Conservation (phyloP, 305 asterid genomes). For the Fraxinus floribunda region DNA sequence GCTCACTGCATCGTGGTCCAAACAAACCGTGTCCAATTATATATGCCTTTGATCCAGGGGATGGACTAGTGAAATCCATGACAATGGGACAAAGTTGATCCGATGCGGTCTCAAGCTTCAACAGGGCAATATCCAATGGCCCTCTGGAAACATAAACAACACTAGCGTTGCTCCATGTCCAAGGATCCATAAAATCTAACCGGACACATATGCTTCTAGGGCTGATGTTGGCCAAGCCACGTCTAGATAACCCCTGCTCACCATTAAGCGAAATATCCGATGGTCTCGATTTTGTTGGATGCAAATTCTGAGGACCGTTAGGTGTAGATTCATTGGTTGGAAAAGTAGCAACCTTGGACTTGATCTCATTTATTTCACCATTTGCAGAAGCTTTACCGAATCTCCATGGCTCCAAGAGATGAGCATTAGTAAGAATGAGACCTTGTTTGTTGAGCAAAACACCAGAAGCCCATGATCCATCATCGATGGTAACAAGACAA, state of each 20-base stretch:
- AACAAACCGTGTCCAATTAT: slow-evolving; percentile 88
- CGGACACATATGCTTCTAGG: slow-evolving; percentile 65
- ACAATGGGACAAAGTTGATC: slow-evolving; percentile 67
- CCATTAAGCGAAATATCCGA: slow-evolving; percentile 28
- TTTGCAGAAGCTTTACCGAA: slow-evolving; percentile 65
- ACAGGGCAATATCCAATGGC: slow-evolving; percentile 83
- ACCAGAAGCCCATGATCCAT: slow-evolving; percentile 99
- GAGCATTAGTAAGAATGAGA: slow-evolving; percentile 87
- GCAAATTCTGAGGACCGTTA: slow-evolving; percentile 31
- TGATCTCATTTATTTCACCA: slow-evolving; percentile 40
- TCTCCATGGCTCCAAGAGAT: slow-evolving; percentile 98
- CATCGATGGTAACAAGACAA: slow-evolving; percentile 78
- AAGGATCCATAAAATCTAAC: slow-evolving; percentile 72
- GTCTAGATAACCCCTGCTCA: slow-evolving; percentile 36
- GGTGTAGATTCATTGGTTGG: slow-evolving; percentile 33
- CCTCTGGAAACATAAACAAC: slow-evolving; percentile 81
- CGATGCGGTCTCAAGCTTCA: slow-evolving; percentile 74
- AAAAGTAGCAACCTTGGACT: slow-evolving; percentile 30
- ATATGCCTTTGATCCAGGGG: slow-evolving; percentile 81
- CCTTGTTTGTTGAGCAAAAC: slow-evolving; percentile 84
- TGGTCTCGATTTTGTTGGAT: slow-evolving; percentile 31
- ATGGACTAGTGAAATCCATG: slow-evolving; percentile 60
- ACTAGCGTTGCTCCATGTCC: slow-evolving; percentile 91
- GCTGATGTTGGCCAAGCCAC: slow-evolving; percentile 34
- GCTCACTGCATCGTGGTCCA: slow-evolving; percentile 94